These are phyloP conservation scores for Zymoseptoria passerinii DNA, from an alignment of 2,329 filamentous ascomycete genomes.

Conservation along the genomic window DNA sequence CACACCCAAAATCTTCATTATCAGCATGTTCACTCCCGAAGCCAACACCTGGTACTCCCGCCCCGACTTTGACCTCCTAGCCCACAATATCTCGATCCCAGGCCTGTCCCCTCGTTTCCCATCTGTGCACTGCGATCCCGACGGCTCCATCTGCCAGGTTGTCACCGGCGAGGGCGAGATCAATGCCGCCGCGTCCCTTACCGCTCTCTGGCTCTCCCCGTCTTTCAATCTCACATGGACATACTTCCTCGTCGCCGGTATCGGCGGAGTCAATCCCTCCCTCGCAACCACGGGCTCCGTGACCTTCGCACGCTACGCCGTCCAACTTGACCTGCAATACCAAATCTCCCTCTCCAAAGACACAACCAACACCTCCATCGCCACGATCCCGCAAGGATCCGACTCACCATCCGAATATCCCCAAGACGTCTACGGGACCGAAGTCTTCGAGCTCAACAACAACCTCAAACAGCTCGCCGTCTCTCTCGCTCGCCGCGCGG, in stretches of 20 bases:
- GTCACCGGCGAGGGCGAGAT: slow-evolving; percentile 45
- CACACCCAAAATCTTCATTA: slow-evolving; percentile 53
- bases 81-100: slow-evolving; percentile 28
- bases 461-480: slow-evolving; percentile 23
- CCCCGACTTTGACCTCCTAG: slow-evolving; percentile 29
- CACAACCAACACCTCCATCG: slow-evolving; percentile 14
- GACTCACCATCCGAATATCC: slow-evolving; percentile 21
- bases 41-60: slow-evolving; percentile 43
- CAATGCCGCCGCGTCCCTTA: slow-evolving; percentile 3
- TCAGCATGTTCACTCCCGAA: slow-evolving; percentile 47
- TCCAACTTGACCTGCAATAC: slow-evolving; percentile 21
- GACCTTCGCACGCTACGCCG: slow-evolving; percentile 18
- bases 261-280: slow-evolving; percentile 22
- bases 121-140: slow-evolving; percentile 52
- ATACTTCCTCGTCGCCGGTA: slow-evolving; percentile 25
- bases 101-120: slow-evolving; percentile 27
- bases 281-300: slow-evolving; percentile 19
- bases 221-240: slow-evolving; percentile 18
- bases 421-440: slow-evolving; percentile 28
- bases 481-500: slow-evolving; percentile 20
- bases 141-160: slow-evolving; percentile 58
- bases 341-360: slow-evolving; percentile 19
- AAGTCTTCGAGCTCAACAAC: slow-evolving; percentile 31
- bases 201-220: slow-evolving; percentile 14
- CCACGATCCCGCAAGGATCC: slow-evolving; percentile 20